Conservation (phyloP, 352 stramenopile genomes). For the Globisporangium takayamanum region DNA sequence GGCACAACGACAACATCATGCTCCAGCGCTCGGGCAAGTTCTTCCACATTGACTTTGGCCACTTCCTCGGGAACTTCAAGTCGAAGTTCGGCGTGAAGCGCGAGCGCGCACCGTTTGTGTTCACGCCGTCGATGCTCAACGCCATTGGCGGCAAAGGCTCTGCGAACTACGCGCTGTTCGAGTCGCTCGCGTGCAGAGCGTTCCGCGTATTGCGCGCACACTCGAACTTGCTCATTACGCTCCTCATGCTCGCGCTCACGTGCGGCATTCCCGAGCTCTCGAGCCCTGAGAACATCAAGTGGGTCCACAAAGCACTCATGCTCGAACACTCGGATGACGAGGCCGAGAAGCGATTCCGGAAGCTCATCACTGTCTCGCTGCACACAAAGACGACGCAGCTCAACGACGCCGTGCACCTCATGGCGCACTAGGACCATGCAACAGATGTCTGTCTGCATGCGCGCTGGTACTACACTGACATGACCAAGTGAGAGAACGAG, state of each 20-base stretch:
- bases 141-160: conserved; percentile 79
- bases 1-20: conserved; percentile 96
- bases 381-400: conserved; percentile 74
- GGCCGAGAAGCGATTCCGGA: conserved; percentile 51
- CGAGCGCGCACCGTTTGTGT: conserved; percentile 89
- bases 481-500: background rate
- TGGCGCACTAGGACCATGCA: conserved; percentile 44
- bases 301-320: conserved; percentile 78
- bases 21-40: conserved; percentile 89
- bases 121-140: conserved; percentile 87
- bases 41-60: conserved; percentile 97
- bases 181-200: conserved; percentile 51
- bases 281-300: conserved; percentile 62
- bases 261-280: conserved; percentile 79
- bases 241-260: conserved; percentile 71
- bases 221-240: conserved; percentile 78
- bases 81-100: conserved; percentile 89
- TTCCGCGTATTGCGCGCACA: conserved; percentile 69
- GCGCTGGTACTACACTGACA: background rate
- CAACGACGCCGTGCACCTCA: conserved; percentile 82
- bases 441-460: background rate
- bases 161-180: conserved; percentile 69
- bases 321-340: conserved; percentile 62
- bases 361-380: conserved; percentile 73
- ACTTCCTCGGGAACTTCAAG: conserved; percentile 96